Percentiles rank a stretch among this genome's conserved stretches.
Evolutionary conservation across 345 rosid species (phyloP).

Genomic region (Corchorus capsularis): DNA sequence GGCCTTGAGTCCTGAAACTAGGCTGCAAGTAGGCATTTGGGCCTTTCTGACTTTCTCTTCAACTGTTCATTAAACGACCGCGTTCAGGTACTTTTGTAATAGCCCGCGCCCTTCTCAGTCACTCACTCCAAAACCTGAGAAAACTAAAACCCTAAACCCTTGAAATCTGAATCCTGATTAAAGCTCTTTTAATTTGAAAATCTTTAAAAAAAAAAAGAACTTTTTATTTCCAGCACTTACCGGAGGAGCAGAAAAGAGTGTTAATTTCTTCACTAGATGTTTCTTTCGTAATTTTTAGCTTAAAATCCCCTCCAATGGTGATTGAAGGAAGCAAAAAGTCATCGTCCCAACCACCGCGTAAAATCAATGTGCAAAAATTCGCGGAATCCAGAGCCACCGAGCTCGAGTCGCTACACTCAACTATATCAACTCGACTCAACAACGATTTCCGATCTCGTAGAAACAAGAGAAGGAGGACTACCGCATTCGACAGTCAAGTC

Average conservation of each 20-base stretch:
- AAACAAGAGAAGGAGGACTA: slow-evolving; percentile 86
- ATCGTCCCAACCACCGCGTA: slow-evolving; percentile 49
- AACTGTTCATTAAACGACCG: background rate
- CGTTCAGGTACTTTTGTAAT: background rate
- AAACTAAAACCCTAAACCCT: slow-evolving; percentile 8
- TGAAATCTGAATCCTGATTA: no score
- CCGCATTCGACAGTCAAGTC: slow-evolving; percentile 52
- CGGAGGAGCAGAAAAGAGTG: background rate
- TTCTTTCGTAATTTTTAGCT: background rate
- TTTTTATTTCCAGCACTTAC: background rate
- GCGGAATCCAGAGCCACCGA: slow-evolving; percentile 69
- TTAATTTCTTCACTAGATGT: background rate
- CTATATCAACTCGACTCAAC: slow-evolving; percentile 49
- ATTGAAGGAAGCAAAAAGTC: slow-evolving; percentile 41
- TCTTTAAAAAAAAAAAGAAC: no score
- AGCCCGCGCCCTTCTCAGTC: background rate
- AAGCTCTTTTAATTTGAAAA: background rate
- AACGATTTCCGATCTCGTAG: slow-evolving; percentile 63
- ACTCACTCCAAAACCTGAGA: background rate
- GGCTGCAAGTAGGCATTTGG: background rate
- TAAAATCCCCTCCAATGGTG: slow-evolving; percentile 31
- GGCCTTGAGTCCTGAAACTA: no score
- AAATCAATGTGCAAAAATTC: slow-evolving; percentile 65
- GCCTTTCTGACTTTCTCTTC: background rate
- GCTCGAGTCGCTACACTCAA: slow-evolving; percentile 66